Evolutionary conservation across 2,329 filamentous ascomycete genomes (phyloP).

Genomic region (Penicillium sp.): DNA sequence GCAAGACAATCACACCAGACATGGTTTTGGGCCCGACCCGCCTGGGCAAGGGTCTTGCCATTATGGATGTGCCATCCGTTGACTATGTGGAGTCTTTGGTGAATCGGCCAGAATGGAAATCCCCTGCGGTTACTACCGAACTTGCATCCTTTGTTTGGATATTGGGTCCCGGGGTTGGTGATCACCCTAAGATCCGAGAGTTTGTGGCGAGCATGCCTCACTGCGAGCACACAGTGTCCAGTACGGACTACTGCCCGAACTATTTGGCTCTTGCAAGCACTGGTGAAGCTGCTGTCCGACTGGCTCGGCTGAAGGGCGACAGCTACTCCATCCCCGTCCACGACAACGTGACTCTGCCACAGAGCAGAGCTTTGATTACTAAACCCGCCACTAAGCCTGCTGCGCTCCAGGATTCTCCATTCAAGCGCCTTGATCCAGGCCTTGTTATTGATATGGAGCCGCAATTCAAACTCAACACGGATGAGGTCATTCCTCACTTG

Average conservation of each 20-base stretch:
- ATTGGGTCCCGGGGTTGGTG: constrained; percentile 67
- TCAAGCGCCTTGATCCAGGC: constrained; percentile 43
- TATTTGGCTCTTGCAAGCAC: constrained; percentile 69
- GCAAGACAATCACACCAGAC: constrained; percentile 73
- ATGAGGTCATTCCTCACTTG: constrained; percentile 29
- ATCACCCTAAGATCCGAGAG: constrained; percentile 61
- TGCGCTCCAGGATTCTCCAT: constrained; percentile 19
- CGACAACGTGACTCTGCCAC: constrained; percentile 56
- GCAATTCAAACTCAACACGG: constrained; percentile 38
- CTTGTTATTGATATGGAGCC: constrained; percentile 50
- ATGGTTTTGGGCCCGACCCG: constrained; percentile 75
- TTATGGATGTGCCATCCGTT: constrained; percentile 74
- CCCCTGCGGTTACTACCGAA: constrained; percentile 64
- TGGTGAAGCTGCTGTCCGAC: constrained; percentile 65
- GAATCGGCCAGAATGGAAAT: constrained; percentile 70
- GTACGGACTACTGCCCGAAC: constrained; percentile 73
- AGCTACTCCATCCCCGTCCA: constrained; percentile 71
- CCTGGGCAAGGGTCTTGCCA: constrained; percentile 71
- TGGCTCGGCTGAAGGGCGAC: constrained; percentile 71
- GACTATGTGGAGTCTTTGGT: constrained; percentile 72
- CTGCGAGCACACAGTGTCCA: constrained; percentile 75
- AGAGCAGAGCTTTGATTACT: constrained; percentile 30
- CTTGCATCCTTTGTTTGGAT: constrained; percentile 78
- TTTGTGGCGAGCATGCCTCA: constrained; percentile 67
- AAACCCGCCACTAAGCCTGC: constrained; percentile 14